Percentiles rank a stretch among this genome's conserved stretches.
Conservation (phyloP, 2,329 filamentous ascomycete species). For the Ophiostoma sp. region DNA sequence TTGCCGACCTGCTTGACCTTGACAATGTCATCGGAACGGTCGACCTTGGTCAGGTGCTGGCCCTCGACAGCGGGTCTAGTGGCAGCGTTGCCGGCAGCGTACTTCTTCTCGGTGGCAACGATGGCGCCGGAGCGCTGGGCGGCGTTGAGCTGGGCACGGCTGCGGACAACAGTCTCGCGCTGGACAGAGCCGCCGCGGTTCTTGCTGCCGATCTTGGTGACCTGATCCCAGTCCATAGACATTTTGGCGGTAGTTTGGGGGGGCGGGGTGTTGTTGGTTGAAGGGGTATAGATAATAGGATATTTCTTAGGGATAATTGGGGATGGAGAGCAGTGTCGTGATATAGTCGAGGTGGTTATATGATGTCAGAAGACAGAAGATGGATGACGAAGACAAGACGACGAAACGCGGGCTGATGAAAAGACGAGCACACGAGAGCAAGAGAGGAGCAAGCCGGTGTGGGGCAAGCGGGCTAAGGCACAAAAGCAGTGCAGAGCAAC, state of each 20-base stretch:
- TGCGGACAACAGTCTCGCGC: constrained; percentile 84
- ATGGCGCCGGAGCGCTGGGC: constrained; percentile 74
- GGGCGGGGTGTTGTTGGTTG: constrained; percentile 8
- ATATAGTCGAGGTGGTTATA: neutral
- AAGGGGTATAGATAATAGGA: neutral
- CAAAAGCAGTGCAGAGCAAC: constrained; percentile 13
- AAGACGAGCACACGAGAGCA: constrained; percentile 2
- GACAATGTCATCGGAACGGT: constrained; percentile 94
- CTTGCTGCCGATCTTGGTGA: constrained; percentile 92
- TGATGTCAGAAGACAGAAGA: neutral
- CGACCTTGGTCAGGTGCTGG: constrained; percentile 95
- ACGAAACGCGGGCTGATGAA: constrained; percentile 2
- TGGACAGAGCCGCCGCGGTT: constrained; percentile 59
- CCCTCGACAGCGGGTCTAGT: constrained; percentile 63
- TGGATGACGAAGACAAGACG: constrained; percentile 9
- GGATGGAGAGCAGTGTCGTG: neutral
- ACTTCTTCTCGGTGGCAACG: constrained; percentile 89
- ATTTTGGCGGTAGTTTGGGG: constrained; percentile 52
- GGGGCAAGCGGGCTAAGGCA: neutral
- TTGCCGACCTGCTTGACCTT: constrained; percentile 88
- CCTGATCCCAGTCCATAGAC: constrained; percentile 73
- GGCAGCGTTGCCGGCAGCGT: constrained; percentile 63
- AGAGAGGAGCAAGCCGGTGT: neutral
- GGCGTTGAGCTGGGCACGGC: constrained; percentile 78
- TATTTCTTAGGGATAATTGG: neutral